A percentile compares a stretch with the other conserved stretches of the same genome.
Evolutionary conservation across 257 asterid genomes (phyloP).

Genomic region (Solanum lycopersicoides): DNA sequence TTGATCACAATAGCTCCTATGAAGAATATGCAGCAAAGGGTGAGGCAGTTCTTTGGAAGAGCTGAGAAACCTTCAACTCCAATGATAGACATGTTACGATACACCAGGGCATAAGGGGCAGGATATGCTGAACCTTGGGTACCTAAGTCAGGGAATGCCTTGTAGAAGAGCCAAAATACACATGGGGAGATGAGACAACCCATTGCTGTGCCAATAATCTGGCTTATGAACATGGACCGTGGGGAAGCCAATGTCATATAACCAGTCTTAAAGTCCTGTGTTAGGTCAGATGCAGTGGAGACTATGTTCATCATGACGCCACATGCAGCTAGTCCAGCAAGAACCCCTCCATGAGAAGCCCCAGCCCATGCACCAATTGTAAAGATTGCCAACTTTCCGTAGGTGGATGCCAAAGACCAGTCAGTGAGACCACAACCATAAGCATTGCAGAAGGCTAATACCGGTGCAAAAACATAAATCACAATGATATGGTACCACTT

Average conservation of each 20-base stretch:
- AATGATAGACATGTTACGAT: conserved; percentile 69
- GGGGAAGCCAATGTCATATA: conserved; percentile 88
- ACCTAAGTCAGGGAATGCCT: conserved; percentile 56
- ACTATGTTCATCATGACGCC: conserved; percentile 98
- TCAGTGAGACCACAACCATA: conserved; percentile 91
- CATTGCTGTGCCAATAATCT: conserved; percentile 82
- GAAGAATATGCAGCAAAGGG: conserved; percentile 56
- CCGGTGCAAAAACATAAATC: conserved; percentile 70
- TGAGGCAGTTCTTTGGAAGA: conserved; percentile 67
- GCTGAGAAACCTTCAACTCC: conserved; percentile 69
- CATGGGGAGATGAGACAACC: conserved; percentile 80
- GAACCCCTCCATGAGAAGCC: conserved; percentile 70
- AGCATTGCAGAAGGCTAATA: conserved; percentile 84
- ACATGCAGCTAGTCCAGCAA: conserved; percentile 87
- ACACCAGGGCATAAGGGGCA: conserved; percentile 63
- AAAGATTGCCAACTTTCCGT: conserved; percentile 83
- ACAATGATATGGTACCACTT: conserved; percentile 65
- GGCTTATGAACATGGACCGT: conserved; percentile 85
- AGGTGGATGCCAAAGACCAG: conserved; percentile 84
- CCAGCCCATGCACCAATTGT: conserved; percentile 92
- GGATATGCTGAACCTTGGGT: conserved; percentile 44
- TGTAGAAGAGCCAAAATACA: conserved; percentile 80
- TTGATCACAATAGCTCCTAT: conserved; percentile 50
- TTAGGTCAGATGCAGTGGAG: conserved; percentile 85
- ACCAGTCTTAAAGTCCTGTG: conserved; percentile 84